Evolutionary conservation across 257 asterid genomes (phyloP).

Genomic region (Gentiana straminea): DNA sequence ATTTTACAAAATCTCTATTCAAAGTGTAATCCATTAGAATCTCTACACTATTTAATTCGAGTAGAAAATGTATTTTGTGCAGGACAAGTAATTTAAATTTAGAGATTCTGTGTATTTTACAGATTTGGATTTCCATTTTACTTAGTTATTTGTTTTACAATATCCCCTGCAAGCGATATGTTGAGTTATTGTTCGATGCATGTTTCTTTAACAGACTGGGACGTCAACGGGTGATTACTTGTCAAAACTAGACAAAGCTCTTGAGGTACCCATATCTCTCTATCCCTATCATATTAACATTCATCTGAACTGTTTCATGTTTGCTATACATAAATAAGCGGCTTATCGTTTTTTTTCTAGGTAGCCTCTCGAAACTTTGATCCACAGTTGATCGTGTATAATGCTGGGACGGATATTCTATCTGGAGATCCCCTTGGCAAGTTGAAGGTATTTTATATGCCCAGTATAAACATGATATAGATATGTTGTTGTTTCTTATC

Average conservation of each 20-base stretch:
- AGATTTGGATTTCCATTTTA: too few species aligned
- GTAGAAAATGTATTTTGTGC: too few species aligned
- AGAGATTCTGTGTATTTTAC: too few species aligned
- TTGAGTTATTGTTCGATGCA: conserved; percentile 3
- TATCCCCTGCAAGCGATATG: not conserved
- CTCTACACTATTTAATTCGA: too few species aligned
- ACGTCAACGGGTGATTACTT: conserved; percentile 61
- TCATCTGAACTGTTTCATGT: not conserved
- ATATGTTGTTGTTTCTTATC: too few species aligned
- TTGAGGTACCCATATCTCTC: conserved; percentile 39
- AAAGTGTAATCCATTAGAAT: too few species aligned
- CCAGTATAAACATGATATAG: not conserved
- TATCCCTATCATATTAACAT: not conserved
- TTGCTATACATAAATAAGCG: not conserved
- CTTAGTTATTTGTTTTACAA: too few species aligned
- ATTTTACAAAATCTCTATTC: too few species aligned
- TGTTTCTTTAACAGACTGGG: conserved; percentile 46
- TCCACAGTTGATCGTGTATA: conserved; percentile 78
- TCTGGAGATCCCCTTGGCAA: conserved; percentile 92
- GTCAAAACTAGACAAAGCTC: conserved; percentile 66
- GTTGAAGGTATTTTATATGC: conserved; percentile 48
- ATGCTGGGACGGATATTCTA: conserved; percentile 91
- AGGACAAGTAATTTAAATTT: too few species aligned
- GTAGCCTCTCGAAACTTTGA: conserved; percentile 49
- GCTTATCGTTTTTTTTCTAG: conserved; percentile 20